Base-by-base conservation (phyloP, 140 eudicot genomes). In the Senecio squalidus region DNA sequence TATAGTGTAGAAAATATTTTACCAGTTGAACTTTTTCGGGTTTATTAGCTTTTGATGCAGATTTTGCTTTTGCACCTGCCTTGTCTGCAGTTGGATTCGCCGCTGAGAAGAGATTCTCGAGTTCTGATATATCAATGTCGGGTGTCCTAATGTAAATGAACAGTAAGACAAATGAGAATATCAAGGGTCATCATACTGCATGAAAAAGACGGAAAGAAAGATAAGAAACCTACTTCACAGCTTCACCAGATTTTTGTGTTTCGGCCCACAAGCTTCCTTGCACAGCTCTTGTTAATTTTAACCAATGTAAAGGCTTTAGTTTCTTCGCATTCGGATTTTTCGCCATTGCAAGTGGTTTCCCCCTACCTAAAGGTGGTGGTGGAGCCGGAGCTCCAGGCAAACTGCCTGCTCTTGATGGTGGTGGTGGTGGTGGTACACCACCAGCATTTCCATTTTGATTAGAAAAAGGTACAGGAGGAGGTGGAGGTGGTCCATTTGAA, bases 251-350 rank as follows among this genome's bases (percentile, higher is more conserved):
- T 62, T 82, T 88, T 71, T 85, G 95, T 64, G 95, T 71, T 69
- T 93, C 99, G 23, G 96, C 99, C 99, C 99, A 93, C 31, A 93
- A 71, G 82, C 99, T 93, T 53, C 99, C 99, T 79, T 93, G 99
- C 39, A 88, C 72, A 53, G 82, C 99, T 74, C 96, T 84, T 30
- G 93, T 93, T 64, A 93, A 62, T 74, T 93, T 93, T 74, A 88
- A 72, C 99, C 99, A 93, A 74, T 93, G 99, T 77, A 82, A 93
- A 13, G 99, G 96, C 66, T 88, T 93, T 62, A 93, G 72, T 75
- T 79, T 88, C 71, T 71, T 92, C 29, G 78, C 58, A 29, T 75
- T 56, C 62, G 76, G 85, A 23, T 39, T 63, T 72, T 75, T 80
- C 59, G 72, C 40, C 33, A 10, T 22, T 38, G 71, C 16, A 6